Base-by-base conservation (phyloP, 108 stramenopile genomes). In the Poteriospumella lacustris region DNA sequence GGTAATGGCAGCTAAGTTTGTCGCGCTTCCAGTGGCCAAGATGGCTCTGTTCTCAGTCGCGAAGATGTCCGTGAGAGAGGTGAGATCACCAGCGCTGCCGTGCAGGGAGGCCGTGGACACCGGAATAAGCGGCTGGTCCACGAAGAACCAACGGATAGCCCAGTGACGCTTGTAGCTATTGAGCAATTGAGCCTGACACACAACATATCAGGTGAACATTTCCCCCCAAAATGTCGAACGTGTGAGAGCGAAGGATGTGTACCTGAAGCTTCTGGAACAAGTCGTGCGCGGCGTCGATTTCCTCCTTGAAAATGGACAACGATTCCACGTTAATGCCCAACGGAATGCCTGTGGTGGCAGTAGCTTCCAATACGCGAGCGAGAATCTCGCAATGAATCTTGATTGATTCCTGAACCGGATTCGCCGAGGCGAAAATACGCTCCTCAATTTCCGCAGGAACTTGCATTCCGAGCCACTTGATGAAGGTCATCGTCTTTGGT, bases 281-380 rank as follows among this genome's bases (percentile, higher is more conserved):
- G 58, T 84, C 81, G 79, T 87, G 87, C 26, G 83, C 85, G 19
- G 81, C 89, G 79, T 89, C 87, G 79, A 89, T 89, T 75, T 89
- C 89, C 3, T 83, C 59, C 59, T 78, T 84, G 85, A 81, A 89
- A 58, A 87, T 87, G 36, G 67, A 73, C 0, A 89, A 84, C 52
- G 68, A 75, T 44, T 89, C 89, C 44, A 87, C 87, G 28, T 56
- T 78, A 5, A 89, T 80, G 0, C 89, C 89, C 2, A 89, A 52
- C 0, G 89, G 87, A 31, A 89, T 83, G 1, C 85, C 85, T 26
- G 78, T 19, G 42, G 78, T 76, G 29, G 58, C 34, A 68, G 85
- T 87, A 58, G 76, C 84, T 24, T 75, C 43, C 31, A 89, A 44
- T 44, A 87, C 85, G 34, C 43, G 26, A 44, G 41, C 1, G 36